Evolutionary conservation across 1,139 yeast species (phyloP), one percentile per base, ranked within the genome.

Genomic region (Arxiozyma bovina): DNA sequence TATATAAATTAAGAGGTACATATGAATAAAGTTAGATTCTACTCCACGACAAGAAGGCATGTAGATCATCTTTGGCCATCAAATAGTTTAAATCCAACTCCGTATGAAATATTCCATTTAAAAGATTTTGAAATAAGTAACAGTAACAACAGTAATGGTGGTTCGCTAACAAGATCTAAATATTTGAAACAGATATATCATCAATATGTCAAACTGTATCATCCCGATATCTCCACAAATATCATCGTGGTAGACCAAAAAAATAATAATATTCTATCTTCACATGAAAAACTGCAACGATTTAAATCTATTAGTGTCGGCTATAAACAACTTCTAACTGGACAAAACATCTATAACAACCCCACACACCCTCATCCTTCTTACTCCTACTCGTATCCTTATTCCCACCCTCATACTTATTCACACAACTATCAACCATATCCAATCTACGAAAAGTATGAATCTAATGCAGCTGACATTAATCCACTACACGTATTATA

Each of bases 161-260:
- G n/a, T 34, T 15, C 40, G 9, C 30, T 27, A 8, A 34, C n/a
- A 34, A 34, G 40, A 34, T 15, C 17, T 15, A 71, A 50, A 61
- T 69, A 25, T 20, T 67, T 91, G 55, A 84, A 85, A 65, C 60
- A 69, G 42, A 74, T 74, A 46, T 91, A 87, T 67, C 77, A 78
- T 61, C 76, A 78, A 54, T 77, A 83, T 54, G 93, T 94, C 18
- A 89, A 87, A 68, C 66, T 83, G 8, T 91, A 93, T 65, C 98
- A 93, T 64, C 98, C 99, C 0, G 99, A 93, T 70, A 72, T 84
- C 5, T 68, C 74, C 17, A 64, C 65, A 17, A 58, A 70, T 42
- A 4, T 43, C 11, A 18, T 15, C 7, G 7, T 42, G 17, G 8
- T 17, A 0, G 34, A 41, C 25, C 40, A 12, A 15, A 15, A 12